Evolutionary conservation across 2,329 filamentous ascomycete species (phyloP).

Genomic region (Pseudocercospora vitis): DNA sequence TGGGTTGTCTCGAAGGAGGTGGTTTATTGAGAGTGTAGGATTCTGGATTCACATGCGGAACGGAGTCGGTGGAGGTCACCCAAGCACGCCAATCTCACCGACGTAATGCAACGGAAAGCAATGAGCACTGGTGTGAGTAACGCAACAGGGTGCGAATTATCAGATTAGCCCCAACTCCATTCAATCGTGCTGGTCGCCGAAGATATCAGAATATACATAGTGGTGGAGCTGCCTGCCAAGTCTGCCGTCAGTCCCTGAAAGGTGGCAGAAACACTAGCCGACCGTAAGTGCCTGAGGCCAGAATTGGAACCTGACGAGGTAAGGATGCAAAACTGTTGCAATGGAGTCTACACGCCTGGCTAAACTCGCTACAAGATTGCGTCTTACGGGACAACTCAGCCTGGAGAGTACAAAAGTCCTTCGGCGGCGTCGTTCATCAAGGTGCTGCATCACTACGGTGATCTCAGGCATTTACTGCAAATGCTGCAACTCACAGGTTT

Average conservation of each 20-base stretch:
- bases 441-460: neutral
- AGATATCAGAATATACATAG: neutral
- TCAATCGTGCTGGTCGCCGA: neutral
- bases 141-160: too few species aligned
- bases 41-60: constrained; percentile 13
- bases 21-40: neutral
- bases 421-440: neutral
- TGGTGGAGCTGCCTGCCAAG: neutral
- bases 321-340: too few species aligned
- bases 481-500: neutral
- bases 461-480: neutral
- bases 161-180: too few species aligned
- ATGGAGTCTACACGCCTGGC: too few species aligned
- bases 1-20: neutral
- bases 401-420: neutral
- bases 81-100: neutral
- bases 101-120: neutral
- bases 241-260: neutral
- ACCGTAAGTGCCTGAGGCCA: too few species aligned
- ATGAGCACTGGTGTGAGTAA: too few species aligned
- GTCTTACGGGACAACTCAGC: too few species aligned
- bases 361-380: too few species aligned
- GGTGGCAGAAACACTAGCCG: neutral
- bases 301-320: too few species aligned
- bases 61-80: neutral